Evolutionary conservation across 352 stramenopile species (phyloP), one percentile per base, ranked within the genome.

Genomic region (Pilasporangium apinafurcum): DNA sequence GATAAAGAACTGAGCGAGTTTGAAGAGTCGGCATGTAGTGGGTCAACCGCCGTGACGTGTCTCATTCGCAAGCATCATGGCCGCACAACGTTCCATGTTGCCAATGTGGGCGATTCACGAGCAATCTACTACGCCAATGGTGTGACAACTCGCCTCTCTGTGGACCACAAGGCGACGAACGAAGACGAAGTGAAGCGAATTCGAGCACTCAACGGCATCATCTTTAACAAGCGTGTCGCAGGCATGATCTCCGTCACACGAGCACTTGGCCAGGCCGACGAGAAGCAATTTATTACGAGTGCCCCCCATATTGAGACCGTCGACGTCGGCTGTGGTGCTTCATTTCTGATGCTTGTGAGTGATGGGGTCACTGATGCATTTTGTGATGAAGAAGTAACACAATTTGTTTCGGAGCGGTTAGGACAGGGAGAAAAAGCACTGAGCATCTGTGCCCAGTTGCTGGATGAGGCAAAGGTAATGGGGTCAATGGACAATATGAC

Each of bases 401-500:
- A 70, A 17, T 88, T 86, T 47, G 72, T 92, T 4, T 33, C 38
- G 20, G 55, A 64, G 22, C 62, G 68, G 8, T 64, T 87, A 5
- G 39, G 44, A 10, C 53, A 55, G 13, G 70, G 73, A 18, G 68
- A 80, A 29, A 69, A 68, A 17, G 64, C 68, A 20, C 60, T 78
- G 37, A 57, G 54, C 6, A 75, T 88, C 51, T 83, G 74, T 56
- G 72, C 72, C 43, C 62, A 64, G 39, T 41, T 92, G 20, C 57
- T 92, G 10, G 69, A 85, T n/a, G 56, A 82, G 34, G 74, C 76
- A 18, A 88, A 88, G 50, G 45, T 48, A 24, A 64, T 73, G 42
- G 76, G 74, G 22, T 76, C 79, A 32, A 77, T 78, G 62, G 79
- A 92, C 67, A 92, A 92, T 56, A 87, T 92, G 76, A 89, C 74